Base-by-base conservation (phyloP, 2,329 filamentous ascomycete genomes). In the Penicillium polonicum region DNA sequence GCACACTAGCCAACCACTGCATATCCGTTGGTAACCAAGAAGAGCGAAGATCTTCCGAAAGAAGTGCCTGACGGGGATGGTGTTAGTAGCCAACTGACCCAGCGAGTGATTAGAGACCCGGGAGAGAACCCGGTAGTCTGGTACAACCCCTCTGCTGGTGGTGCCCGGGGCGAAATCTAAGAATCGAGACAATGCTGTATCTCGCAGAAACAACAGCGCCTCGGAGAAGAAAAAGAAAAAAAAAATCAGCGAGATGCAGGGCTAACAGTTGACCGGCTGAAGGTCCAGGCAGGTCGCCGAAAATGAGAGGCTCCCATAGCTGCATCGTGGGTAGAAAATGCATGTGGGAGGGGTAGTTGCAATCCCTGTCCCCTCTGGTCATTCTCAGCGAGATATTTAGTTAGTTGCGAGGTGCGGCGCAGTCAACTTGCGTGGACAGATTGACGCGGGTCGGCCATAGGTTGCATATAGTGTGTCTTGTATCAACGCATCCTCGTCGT, bases 71-170 rank as follows among this genome's bases (percentile, higher is more conserved):
- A 57, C 52, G 45, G 48, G 60, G 21, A 50, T 55, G 58, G 49
- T 54, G 48, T 59, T 65, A 58, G 59, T 35, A 59, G 45, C 35
- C 54, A 60, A 63, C 52, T 35, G 46, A 57, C 45, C 45, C 55
- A 55, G 29, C 50, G 31, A 63, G 51, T 29, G 48, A 60, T 57
- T 61, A 60, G 53, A 46, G 57, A 52, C 33, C 58, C 43, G 52
- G 48, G 35, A 58, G 41, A 55, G 43, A 52, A 61, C 69, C 71
- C 69, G 67, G 63, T 58, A 65, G 61, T 65, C 35, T 66, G 71
- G 71, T 60, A 67, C 66, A 64, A 62, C 62, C 62, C 63, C 63
- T 66, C 66, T 60, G 58, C 52, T 63, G 61, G 59, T 65, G 60
- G 56, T 49, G 46, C 48, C 60, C 3, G 29, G 38, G 58, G 52